Evolutionary conservation across 495 filamentous ascomycete genomes (phyloP), one percentile per base, ranked within the genome.

Genomic region (Thermothielavioides terrestris): DNA sequence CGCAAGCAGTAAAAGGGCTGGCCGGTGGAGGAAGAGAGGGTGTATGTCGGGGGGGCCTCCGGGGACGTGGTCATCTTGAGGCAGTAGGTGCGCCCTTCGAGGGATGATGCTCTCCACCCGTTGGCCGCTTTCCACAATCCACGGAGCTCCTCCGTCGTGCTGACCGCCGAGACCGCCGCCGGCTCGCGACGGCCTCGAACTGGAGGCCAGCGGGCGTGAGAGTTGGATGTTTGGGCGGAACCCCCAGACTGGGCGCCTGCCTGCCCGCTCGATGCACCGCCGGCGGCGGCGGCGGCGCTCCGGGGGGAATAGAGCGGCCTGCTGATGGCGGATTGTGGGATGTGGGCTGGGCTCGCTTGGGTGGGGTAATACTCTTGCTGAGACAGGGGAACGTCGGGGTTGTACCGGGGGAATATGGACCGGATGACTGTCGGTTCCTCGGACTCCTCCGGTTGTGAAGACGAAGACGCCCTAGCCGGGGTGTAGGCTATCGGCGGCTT

Each of bases 401-500:
- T 80, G 59, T 88, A 90, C n/a, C 73, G 77, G 12, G 88, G 88
- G 61, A 94, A 92, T 51, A 92, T 92, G 12, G 67, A 77, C 43
- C 70, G 70, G 44, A 58, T 72, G 60, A 42, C 63, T 61, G 34
- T 71, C 60, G 55, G 62, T 26, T 52, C 41, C n/a, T 11, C 39
- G 10, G 48, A 62, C 52, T 36, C 59, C 39, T 43, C 60, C 47
- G 6, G 63, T 10, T 48, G 39, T 3, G 22, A 49, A 1, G 55
- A 42, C 58, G 46, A 68, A 46, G 62, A 60, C 8, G 41, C 34
- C 17, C 50, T 55, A 21, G 47, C 46, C 27, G 57, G 61, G 42
- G 64, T 63, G 22, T 64, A 61, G n/a, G 36, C 25, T 15, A 70
- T 41, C 34, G 70, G 67, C n/a, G 64, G 68, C 54, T 73, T 74